Evolutionary conservation across 495 filamentous ascomycete genomes (phyloP).

Genomic region (Penicillium canariense): DNA sequence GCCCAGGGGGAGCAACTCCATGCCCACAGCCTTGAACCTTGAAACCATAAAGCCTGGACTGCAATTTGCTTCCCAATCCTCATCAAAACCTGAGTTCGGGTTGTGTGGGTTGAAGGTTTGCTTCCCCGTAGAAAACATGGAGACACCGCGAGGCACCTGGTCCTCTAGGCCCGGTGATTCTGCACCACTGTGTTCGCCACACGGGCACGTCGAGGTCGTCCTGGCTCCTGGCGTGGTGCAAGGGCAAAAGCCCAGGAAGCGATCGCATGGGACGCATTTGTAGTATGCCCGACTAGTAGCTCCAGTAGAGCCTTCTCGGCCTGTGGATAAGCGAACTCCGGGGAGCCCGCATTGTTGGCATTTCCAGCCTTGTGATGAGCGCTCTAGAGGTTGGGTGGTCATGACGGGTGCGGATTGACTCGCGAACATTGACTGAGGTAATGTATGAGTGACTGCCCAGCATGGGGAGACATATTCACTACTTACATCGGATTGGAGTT

Average conservation of each 20-base stretch:
- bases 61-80: constrained; percentile 25
- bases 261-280: constrained; percentile 26
- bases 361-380: constrained; percentile 9
- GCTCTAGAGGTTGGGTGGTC: constrained; percentile 5
- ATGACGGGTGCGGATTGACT: background rate
- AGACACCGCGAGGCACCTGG: constrained; percentile 8
- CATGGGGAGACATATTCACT: background rate
- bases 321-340: constrained; percentile 15
- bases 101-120: constrained; percentile 12
- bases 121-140: constrained; percentile 4
- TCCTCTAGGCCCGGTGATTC: constrained; percentile 9
- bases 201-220: constrained; percentile 18
- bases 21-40: constrained; percentile 16
- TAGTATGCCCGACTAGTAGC: constrained; percentile 12
- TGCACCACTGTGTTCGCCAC: constrained; percentile 7
- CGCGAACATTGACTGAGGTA: constrained; percentile 1
- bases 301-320: background rate
- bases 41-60: constrained; percentile 20
- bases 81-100: constrained; percentile 18
- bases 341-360: constrained; percentile 22
- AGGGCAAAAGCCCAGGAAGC: constrained; percentile 18
- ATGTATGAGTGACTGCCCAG: constrained; percentile 1
- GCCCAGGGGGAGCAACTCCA: constrained; percentile 10
- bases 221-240: constrained; percentile 20
- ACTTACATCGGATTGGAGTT: constrained; percentile 4